Evolutionary conservation across 1,284 basidiomycete genomes (phyloP), one percentile per base, ranked within the genome.

Genomic region (Trichosporon sp.): DNA sequence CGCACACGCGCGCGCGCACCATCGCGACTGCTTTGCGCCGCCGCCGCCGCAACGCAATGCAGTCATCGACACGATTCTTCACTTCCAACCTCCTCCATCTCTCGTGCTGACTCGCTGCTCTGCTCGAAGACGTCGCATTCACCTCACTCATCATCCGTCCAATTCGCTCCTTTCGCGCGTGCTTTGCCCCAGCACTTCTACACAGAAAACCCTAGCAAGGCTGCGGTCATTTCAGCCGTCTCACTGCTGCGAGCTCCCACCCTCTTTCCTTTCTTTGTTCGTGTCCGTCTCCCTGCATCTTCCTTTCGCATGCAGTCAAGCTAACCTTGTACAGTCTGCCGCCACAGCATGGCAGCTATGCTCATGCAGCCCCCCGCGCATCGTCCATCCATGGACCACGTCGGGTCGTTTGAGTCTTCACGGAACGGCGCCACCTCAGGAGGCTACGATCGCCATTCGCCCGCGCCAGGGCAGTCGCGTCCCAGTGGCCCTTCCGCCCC

Each of bases 301-400:
- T 11, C 32, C 56, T 34, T 21, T 14, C 21, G 19, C 5, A 6
- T 7, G 19, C 29, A 23, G 54, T 56, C 54, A n/a, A 33, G 56
- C 56, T 57, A 33, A 57, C 56, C 32, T 34, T 14, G 16, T 19
- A 4, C 56, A 57, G 56, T 16, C 32, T 57, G 56, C 49, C 49
- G 49, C 36, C 58, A 62, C 70, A 73, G 67, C 68, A 78, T 78
- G 76, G 76, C 76, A 63, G 70, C 76, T 32, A 74, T 70, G 36
- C 63, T 76, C 62, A 74, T 75, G 70, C 73, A 73, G 49, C 68
- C 70, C 19, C 66, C 71, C 21, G 62, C 66, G 58, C 73, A 75
- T 60, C 76, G 77, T 60, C 74, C 74, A 13, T 74, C 76, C 25
- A 77, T 77, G 74, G 78, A 78, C 68, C 68, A 75, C 58, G 59